Evolutionary conservation across 2,329 filamentous ascomycete genomes (phyloP), one percentile per base, ranked within the genome.

Genomic region (Canariomyces notabilis): DNA sequence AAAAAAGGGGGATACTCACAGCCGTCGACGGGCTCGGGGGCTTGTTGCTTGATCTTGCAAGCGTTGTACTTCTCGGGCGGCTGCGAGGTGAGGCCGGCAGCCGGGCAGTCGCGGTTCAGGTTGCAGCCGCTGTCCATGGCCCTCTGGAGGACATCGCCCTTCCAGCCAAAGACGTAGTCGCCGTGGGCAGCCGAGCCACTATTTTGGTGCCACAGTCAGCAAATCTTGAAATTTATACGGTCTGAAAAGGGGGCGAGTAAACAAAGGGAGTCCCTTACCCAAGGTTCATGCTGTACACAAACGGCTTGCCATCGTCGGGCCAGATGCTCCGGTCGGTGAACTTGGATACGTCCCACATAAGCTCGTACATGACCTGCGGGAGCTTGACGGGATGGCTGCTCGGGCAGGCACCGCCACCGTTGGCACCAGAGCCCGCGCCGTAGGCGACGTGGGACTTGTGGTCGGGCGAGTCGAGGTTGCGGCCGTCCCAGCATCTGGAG

Each of bases 151-250:
- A 67, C 61, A 57, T 74, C 63, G 49, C 64, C 69, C 57, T 74
- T 69, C 72, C 72, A 75, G 47, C 72, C 72, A 57, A 75, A 75
- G 51, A 75, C 60, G 57, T 76, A 76, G 60, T 76, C 73, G 19
- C 71, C 72, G 59, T 75, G 72, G 16, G 71, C 72, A 4, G 71
- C 72, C 19, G 69, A 64, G 22, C 72, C 73, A 31, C 53, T 55
- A n/a, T 4, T 4, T 19, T n/a, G n/a, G n/a, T n/a, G n/a, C n/a
- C 20, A 16, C 12, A 19, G 37, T 46, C 26, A 53, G 48, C 34
- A 37, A 23, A 15, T 22, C 20, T 12, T 18, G 8, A 14, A 14
- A 8, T 19, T 11, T 9, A 9, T n/a, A n/a, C n/a, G n/a, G n/a
- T n/a, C n/a, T n/a, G 11, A 38, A 5, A 22, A 37, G 31, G 6